Evolutionary conservation across 208 protist species (phyloP), one percentile per base, ranked within the genome.

Genomic region (Borovskyia barvae): DNA sequence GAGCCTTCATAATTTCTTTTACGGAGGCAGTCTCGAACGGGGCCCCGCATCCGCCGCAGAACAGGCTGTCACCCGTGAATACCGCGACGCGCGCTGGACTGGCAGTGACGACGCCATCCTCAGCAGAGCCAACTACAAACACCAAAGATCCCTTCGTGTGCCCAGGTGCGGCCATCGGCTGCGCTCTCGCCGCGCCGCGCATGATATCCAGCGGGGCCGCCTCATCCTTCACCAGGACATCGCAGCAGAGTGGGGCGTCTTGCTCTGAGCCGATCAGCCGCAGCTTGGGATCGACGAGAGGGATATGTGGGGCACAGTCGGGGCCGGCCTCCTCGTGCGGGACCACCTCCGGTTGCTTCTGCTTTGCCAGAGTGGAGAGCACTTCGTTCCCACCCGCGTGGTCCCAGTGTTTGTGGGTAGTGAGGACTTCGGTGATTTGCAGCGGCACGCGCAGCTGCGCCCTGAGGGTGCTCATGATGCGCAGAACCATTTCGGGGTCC

Each of bases 391-490:
- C 97, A 19, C 95, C 94, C 12, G 90, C 80, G 64, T 98, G 95
- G 61, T 98, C 97, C 90, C 86, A 97, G 78, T 98, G 97, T 75
- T 98, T 97, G 84, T 98, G 97, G 7, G 97, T 98, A 2, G 90
- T 97, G 40, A 98, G 76, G 14, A 97, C 74, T 14, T 93, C 81
- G 7, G 87, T 88, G 20, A 96, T 32, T 41, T 80, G 42, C 39
- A 87, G 57, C 26, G 60, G 52, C 48, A 58, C 35, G n/a, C 42
- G 49, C 58, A 79, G 69, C 43, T 73, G 35, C 19, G 56, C 56
- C 12, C 72, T 48, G n/a, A 88, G 55, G 14, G 55, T 63, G 12
- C 50, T 37, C 30, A 91, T 25, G 25, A 82, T 51, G 37, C 77
- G 67, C 41, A 91, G 49, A 36, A 90, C 72, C 35, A 74, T 73